Evolutionary conservation across 2,329 filamentous ascomycete genomes (phyloP), one percentile per base, ranked within the genome.

Genomic region (Nemania sp.): DNA sequence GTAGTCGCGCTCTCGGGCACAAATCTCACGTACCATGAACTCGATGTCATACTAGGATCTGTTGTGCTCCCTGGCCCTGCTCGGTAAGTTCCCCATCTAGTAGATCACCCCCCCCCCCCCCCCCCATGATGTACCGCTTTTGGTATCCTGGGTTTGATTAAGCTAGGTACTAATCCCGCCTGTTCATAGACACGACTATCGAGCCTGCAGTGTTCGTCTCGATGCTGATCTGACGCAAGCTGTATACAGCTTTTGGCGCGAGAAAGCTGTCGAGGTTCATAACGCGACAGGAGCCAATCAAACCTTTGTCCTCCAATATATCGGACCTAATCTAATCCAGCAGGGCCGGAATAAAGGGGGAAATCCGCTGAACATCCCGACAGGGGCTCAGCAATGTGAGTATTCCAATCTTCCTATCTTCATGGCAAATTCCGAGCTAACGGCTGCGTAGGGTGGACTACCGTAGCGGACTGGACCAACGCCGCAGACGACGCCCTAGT

Each of bases 151-250:
- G 8, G 29, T 32, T 32, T 32, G 5, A 8, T 8, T 8, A 8
- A 32, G 29, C 29, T 32, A 4, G 8, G 5, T 32, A 8, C 29
- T 32, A 8, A 32, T 8, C 29, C 35, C 20, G 18, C 22, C 11
- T 22, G 4, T 27, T 27, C 24, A 8, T 52, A 74, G 74, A 20
- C 75, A 77, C 53, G 75, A 77, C 43, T 77, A 77, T 60, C 64
- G 75, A 18, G 66, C 24, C 5, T 41, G 52, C 3, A 67, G 62
- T 27, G 41, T 67, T 2, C 68, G 68, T 45, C 57, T 76, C 43
- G 71, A 76, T 45, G 68, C 71, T 2, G n/a, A 67, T 22, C 69
- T 77, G 6, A 73, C 72, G 56, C 70, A 72, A 65, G 68, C 72
- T 15, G 71, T 76, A 8, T 75, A 74, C 20, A 32, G 24, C 11